These are phyloP conservation scores for Beauveria rudraprayagi DNA, from an alignment of 2,329 filamentous ascomycete species.

Conservation along the genomic window DNA sequence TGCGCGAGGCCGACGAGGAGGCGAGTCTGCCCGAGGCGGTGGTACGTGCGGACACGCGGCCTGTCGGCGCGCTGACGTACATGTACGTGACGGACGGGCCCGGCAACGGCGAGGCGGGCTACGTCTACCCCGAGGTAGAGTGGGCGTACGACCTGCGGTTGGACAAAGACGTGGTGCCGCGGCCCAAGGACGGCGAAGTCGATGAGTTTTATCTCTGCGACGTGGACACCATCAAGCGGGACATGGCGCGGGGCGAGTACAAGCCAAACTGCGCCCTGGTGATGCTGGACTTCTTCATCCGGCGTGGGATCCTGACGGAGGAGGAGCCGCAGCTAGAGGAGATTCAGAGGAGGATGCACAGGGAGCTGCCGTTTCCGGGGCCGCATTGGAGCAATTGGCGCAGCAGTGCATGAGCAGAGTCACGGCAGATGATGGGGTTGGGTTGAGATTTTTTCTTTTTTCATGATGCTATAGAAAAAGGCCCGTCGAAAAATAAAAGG, in stretches of 20 bases:
- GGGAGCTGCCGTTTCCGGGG: slow-evolving; percentile 72
- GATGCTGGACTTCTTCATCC: slow-evolving; percentile 81
- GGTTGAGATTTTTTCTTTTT: background rate
- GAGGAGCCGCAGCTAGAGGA: slow-evolving; percentile 73
- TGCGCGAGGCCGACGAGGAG: slow-evolving; percentile 85
- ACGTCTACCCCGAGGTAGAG: slow-evolving; percentile 85
- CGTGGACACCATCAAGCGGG: slow-evolving; percentile 65
- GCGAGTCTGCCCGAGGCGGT: slow-evolving; percentile 67
- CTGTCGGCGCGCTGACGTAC: slow-evolving; percentile 71
- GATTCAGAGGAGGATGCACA: slow-evolving; percentile 68
- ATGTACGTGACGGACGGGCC: slow-evolving; percentile 69
- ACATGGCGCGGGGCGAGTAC: slow-evolving; percentile 66
- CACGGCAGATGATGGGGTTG: background rate
- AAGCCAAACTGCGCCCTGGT: slow-evolving; percentile 89
- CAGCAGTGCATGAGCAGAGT: slow-evolving; percentile 5
- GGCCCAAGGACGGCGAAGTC: slow-evolving; percentile 82
- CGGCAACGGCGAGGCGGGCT: slow-evolving; percentile 70
- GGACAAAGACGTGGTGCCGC: slow-evolving; percentile 56
- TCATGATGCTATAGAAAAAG: background rate
- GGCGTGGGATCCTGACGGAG: slow-evolving; percentile 69
- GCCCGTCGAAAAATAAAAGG: background rate
- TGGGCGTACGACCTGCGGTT: slow-evolving; percentile 88
- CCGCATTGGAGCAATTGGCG: slow-evolving; percentile 40
- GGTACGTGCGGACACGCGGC: slow-evolving; percentile 51
- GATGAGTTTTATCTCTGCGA: slow-evolving; percentile 73